Conservation (phyloP, 352 stramenopile genomes). For the Globisporangium nodosum region DNA sequence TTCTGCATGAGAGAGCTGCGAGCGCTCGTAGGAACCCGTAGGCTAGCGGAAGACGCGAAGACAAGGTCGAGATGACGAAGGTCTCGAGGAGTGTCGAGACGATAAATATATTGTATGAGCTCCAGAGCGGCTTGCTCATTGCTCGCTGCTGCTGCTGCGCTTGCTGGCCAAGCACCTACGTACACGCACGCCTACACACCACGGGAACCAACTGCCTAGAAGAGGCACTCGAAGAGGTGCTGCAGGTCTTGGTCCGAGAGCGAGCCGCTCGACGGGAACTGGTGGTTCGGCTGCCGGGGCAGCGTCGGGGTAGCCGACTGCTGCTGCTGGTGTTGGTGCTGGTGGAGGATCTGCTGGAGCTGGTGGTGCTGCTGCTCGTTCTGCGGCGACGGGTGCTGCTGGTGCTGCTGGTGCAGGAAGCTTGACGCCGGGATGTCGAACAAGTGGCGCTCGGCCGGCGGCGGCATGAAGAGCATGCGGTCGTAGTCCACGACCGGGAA, state of each 20-base stretch:
- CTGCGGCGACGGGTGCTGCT: background rate
- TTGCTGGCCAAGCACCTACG: no score
- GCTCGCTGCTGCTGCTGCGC: no score
- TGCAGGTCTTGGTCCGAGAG: constrained; percentile 37
- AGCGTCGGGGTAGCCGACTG: background rate
- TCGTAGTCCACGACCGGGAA: constrained; percentile 30
- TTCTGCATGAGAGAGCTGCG: no score
- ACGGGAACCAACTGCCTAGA: constrained; percentile 12
- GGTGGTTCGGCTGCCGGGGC: background rate
- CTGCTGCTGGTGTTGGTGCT: background rate
- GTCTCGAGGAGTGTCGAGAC: no score
- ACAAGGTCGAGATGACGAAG: no score
- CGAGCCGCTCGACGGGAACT: constrained; percentile 12
- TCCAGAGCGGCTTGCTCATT: no score
- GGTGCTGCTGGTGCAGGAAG: background rate
- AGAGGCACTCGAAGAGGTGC: constrained; percentile 38
- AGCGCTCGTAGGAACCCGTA: no score
- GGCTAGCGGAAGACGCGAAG: no score
- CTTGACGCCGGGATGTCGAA: constrained; percentile 1
- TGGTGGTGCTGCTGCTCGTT: background rate
- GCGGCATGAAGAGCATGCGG: constrained; percentile 30
- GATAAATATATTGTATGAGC: no score
- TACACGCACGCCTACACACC: no score
- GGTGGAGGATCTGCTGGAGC: background rate
- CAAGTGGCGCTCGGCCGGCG: constrained; percentile 16